Percentiles rank a stretch among this genome's conserved stretches.
Conservation (phyloP, 768 basidiomycete species). For the Tricholoma matsutake region DNA sequence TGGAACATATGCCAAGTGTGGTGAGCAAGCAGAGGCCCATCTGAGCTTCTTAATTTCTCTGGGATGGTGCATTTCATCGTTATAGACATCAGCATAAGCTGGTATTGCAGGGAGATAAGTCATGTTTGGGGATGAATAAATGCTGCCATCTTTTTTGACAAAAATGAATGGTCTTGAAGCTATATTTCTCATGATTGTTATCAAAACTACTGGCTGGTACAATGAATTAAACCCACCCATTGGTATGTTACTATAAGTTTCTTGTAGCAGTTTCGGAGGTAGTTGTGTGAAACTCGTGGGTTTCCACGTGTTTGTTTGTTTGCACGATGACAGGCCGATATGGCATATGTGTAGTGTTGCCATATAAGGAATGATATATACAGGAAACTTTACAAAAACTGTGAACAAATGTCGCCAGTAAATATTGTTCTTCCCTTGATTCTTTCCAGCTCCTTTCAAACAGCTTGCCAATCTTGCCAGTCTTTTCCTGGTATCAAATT, state of each 20-base stretch:
- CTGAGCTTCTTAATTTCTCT: too few species aligned
- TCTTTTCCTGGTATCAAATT: background rate
- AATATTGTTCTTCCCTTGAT: background rate
- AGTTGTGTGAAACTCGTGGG: background rate
- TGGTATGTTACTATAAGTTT: background rate
- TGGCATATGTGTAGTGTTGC: background rate
- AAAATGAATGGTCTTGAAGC: too few species aligned
- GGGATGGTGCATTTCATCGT: too few species aligned
- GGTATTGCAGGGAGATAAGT: too few species aligned
- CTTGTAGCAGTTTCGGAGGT: background rate
- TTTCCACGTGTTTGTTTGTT: too few species aligned
- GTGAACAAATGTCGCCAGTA: background rate
- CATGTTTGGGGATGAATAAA: too few species aligned
- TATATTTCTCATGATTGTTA: background rate
- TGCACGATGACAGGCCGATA: background rate
- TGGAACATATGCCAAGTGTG: too few species aligned
- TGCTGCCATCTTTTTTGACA: too few species aligned
- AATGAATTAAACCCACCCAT: background rate
- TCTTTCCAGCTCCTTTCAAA: background rate
- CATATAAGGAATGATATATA: background rate
- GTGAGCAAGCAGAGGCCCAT: too few species aligned
- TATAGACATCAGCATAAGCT: too few species aligned
- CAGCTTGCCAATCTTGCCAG: background rate
- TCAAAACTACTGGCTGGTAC: background rate
- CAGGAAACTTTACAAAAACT: background rate